Evolutionary conservation across 805 yeast species (phyloP).

Genomic region (Nakazawaea ambrosiae): DNA sequence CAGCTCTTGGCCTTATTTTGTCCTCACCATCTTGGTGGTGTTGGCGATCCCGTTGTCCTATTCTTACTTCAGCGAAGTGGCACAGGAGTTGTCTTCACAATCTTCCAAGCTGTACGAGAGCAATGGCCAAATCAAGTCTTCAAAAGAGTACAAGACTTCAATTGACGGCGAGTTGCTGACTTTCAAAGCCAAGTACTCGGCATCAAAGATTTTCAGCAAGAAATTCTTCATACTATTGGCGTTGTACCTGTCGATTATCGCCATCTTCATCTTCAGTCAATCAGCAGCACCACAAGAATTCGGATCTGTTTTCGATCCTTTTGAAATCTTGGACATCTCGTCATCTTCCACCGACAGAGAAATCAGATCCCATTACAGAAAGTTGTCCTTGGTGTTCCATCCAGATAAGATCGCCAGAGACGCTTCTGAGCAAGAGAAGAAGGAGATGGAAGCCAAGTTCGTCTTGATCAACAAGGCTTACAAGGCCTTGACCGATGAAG

Average conservation of each 20-base stretch:
- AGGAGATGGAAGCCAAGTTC: constrained; percentile 63
- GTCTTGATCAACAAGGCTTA: constrained; percentile 87
- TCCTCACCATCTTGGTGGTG: constrained; percentile 62
- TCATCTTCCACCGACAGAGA: constrained; percentile 64
- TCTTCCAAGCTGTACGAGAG: not conserved
- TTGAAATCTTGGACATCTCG: constrained; percentile 70
- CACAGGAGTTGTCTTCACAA: constrained; percentile 9
- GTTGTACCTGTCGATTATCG: constrained; percentile 59
- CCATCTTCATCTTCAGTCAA: constrained; percentile 34
- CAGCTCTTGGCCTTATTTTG: constrained; percentile 91
- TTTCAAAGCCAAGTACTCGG: constrained; percentile 20
- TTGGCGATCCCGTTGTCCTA: constrained; percentile 48
- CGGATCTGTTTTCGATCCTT: constrained; percentile 67
- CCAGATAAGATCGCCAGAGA: constrained; percentile 84
- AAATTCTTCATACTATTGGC: constrained; percentile 22
- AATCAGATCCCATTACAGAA: constrained; percentile 77
- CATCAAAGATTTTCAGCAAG: constrained; percentile 28
- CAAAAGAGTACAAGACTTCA: constrained; percentile 27
- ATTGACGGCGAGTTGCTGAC: constrained; percentile 23
- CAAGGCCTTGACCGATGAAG: constrained; percentile 89
- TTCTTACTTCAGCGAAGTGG: constrained; percentile 29
- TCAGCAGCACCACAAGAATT: constrained; percentile 35
- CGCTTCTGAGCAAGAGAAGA: constrained; percentile 47
- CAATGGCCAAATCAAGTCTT: constrained; percentile 14
- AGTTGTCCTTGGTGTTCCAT: constrained; percentile 80